Percentiles rank a stretch among this genome's conserved stretches.
These are phyloP conservation scores for Phytophthora crassamura DNA, from an alignment of 352 stramenopile species.

Conservation along the genomic window DNA sequence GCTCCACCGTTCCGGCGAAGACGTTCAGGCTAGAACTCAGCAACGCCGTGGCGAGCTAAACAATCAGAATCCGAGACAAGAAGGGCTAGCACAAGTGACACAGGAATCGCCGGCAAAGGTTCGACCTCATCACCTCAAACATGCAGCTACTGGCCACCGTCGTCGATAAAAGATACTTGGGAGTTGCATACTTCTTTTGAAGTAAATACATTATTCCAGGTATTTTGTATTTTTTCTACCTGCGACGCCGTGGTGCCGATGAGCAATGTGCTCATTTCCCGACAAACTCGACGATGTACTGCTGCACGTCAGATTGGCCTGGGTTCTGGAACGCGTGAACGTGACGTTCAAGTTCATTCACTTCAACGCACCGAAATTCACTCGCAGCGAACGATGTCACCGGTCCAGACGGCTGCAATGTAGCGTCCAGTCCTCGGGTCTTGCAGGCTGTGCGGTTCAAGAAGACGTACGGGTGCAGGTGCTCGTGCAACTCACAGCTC, in stretches of 20 bases:
- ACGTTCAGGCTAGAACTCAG: conserved; percentile 11
- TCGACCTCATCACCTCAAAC: neutral
- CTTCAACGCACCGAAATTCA: conserved; percentile 46
- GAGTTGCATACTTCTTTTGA: too few relatives aligned
- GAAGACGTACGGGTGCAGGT: conserved; percentile 50
- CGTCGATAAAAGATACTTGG: conserved; percentile 5
- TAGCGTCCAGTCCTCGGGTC: conserved; percentile 39
- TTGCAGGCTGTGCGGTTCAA: conserved; percentile 45
- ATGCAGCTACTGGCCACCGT: neutral
- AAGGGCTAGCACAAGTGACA: neutral
- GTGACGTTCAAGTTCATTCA: conserved; percentile 27
- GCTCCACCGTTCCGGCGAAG: conserved; percentile 1
- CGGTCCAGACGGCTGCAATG: conserved; percentile 30
- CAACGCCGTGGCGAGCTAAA: conserved; percentile 25
- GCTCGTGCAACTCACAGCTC: conserved; percentile 48
- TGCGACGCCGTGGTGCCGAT: too few relatives aligned
- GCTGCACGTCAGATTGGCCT: conserved; percentile 23
- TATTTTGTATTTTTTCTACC: too few relatives aligned
- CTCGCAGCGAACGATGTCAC: conserved; percentile 31
- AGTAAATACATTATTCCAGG: too few relatives aligned
- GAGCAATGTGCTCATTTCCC: conserved; percentile 5
- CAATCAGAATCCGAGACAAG: conserved; percentile 17
- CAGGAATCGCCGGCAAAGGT: neutral
- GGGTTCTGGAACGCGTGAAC: conserved; percentile 52
- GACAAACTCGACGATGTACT: conserved; percentile 54